Evolutionary conservation across 2,329 filamentous ascomycete species (phyloP).

Genomic region (Sclerotinia trifoliorum): DNA sequence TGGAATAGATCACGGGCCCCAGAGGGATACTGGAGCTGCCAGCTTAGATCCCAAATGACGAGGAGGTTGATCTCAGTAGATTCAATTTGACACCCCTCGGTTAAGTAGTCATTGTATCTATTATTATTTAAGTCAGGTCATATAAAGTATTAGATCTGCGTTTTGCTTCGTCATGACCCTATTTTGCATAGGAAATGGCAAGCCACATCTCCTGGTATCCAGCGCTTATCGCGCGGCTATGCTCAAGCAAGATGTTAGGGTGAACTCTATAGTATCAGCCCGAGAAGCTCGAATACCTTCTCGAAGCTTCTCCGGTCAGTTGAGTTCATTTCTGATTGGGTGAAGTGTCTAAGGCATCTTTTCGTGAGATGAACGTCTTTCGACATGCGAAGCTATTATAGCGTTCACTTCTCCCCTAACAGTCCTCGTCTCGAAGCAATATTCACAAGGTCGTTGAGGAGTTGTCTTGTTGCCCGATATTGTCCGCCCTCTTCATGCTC

Average conservation of each 20-base stretch:
- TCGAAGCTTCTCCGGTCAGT: too few relatives aligned
- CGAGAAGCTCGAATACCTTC: not conserved
- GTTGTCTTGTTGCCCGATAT: slow-evolving; percentile 29
- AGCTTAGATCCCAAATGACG: not conserved
- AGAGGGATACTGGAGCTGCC: not conserved
- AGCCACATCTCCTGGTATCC: not conserved
- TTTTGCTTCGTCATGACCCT: not conserved
- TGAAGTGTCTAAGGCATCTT: not conserved
- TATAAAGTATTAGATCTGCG: too few relatives aligned
- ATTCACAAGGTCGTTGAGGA: slow-evolving; percentile 32
- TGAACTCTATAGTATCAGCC: not conserved
- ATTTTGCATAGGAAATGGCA: not conserved
- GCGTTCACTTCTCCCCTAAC: slow-evolving; percentile 17
- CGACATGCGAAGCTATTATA: not conserved
- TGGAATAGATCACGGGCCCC: not conserved
- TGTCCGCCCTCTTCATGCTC: slow-evolving; percentile 28
- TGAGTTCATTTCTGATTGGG: not conserved
- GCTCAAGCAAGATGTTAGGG: not conserved
- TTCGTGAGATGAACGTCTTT: not conserved
- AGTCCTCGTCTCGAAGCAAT: slow-evolving; percentile 26
- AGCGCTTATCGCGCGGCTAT: not conserved
- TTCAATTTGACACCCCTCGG: too few relatives aligned
- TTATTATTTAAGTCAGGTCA: not conserved
- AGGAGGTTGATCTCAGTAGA: too few relatives aligned
- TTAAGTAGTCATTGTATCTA: not conserved